Percentiles rank a stretch among this genome's conserved stretches.
Evolutionary conservation across 2,329 filamentous ascomycete species (phyloP).

Genomic region (Colletotrichum shisoi): DNA sequence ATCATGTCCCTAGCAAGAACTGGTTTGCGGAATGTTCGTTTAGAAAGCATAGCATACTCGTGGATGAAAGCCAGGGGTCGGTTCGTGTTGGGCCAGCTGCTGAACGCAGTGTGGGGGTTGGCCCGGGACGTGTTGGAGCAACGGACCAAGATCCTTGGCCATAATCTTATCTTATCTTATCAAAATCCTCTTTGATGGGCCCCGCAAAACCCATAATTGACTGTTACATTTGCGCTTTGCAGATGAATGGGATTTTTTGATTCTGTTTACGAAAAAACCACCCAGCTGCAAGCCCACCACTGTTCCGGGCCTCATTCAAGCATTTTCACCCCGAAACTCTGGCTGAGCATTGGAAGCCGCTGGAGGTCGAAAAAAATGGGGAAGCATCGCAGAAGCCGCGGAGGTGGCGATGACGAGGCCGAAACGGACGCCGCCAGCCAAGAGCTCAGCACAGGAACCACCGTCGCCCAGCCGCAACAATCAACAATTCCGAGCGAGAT

Average conservation of each 20-base stretch:
- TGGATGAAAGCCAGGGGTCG: background rate
- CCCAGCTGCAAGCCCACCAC: conserved; percentile 16
- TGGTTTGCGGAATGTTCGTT: background rate
- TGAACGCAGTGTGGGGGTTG: background rate
- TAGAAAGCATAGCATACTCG: background rate
- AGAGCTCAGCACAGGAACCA: background rate
- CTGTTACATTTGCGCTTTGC: conserved; percentile 4
- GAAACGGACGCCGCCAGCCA: conserved; percentile 18
- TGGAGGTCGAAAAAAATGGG: conserved; percentile 15
- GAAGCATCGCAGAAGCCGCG: conserved; percentile 26
- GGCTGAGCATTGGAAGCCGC: background rate
- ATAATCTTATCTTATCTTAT: conserved; percentile 5
- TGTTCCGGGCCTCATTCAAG: background rate
- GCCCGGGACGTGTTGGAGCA: background rate
- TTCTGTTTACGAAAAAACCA: conserved; percentile 9
- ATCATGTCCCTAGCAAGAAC: background rate
- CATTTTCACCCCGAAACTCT: background rate
- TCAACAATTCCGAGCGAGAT: conserved; percentile 3
- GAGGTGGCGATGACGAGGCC: conserved; percentile 29
- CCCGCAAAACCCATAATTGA: conserved; percentile 4
- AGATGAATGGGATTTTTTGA: conserved; percentile 10
- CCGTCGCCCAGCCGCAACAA: conserved; percentile 3
- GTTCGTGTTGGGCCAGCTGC: background rate
- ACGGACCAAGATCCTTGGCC: background rate
- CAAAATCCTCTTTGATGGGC: background rate